Base-by-base conservation (phyloP, 1,284 basidiomycete species). In the Cryptococcus sp. region DNA sequence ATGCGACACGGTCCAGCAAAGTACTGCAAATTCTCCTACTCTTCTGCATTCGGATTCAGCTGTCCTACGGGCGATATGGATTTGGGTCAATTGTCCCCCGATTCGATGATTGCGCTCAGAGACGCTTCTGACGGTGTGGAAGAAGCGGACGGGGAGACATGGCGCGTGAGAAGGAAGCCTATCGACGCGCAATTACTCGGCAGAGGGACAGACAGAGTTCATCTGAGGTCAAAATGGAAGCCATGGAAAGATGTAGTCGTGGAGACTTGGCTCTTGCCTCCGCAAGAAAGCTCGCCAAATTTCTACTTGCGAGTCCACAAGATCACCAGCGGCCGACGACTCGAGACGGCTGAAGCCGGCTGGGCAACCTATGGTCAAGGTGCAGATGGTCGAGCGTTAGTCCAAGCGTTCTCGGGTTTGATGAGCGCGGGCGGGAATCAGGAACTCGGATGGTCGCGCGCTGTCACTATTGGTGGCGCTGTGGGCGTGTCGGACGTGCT, bases 1-100 rank as follows among this genome's bases (percentile, higher is more conserved):
- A 85, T 90, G 70, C 87, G 88, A 68, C 87, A 88, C 70, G 85
- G 86, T 62, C 84, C 86, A 4, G 87, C 87, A 26, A 90, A 89
- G 73, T 89, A 89, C 75, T 86, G 86, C 58, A 89, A 89, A 73
- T 82, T 88, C 58, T 84, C 85, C 1, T 89, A 90, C 73, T 87
- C 85, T 4, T 83, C 85, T 26, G 83, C 86, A 1, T 89, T 89
- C 66, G 88, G 87, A 5, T 89, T 89, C 77, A 86, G 84, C 65
- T 86, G 88, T 19, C 86, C 87, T 10, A 84, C 85, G 0, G 87
- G 87, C 13, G 79, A 81, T 66, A 82, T 84, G 52, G 87, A 85
- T 15, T 81, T 89, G 43, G 87, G 89, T 63, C 88, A 89, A 69
- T 80, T 85, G 11, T 86, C 84, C 7, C 86, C 82, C 0, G 88